phyloP scores from a whole-genome alignment of 345 rosid species.

The Hibiscus tridactylites region DNA sequence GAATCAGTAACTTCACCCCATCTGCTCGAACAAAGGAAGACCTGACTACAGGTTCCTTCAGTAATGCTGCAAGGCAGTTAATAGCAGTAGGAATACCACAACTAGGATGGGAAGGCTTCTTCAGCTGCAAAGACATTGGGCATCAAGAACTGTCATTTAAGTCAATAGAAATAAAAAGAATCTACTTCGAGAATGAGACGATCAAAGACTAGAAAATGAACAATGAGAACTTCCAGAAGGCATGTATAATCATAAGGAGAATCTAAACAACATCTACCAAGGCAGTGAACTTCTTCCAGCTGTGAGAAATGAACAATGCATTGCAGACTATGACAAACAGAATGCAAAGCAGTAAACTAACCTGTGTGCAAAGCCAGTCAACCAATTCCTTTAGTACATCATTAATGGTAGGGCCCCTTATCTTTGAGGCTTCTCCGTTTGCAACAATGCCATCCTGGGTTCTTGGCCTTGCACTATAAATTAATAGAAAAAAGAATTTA shows the following conservation, averaged over 20 bases:
- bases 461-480: conserved; percentile 67
- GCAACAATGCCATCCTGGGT: conserved; percentile 27
- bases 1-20: conserved; percentile 85
- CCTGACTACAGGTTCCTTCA: conserved; percentile 83
- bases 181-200: neutral
- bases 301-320: neutral
- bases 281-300: conserved; percentile 1
- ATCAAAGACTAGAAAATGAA: neutral
- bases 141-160: neutral
- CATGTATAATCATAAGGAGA: neutral
- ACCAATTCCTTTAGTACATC: conserved; percentile 91
- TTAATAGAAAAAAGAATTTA: neutral
- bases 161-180: neutral
- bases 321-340: neutral
- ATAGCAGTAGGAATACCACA: conserved; percentile 67
- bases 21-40: conserved; percentile 84
- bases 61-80: conserved; percentile 67
- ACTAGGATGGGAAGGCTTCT: conserved; percentile 83
- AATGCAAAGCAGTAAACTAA: conserved; percentile 13
- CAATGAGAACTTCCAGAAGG: neutral
- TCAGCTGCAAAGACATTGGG: conserved; percentile 42
- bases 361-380: conserved; percentile 98
- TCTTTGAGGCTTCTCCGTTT: conserved; percentile 69
- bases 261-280: neutral
- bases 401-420: conserved; percentile 47